Conservation (phyloP, 441 rosid genomes). For the Sinapis alba region DNA sequence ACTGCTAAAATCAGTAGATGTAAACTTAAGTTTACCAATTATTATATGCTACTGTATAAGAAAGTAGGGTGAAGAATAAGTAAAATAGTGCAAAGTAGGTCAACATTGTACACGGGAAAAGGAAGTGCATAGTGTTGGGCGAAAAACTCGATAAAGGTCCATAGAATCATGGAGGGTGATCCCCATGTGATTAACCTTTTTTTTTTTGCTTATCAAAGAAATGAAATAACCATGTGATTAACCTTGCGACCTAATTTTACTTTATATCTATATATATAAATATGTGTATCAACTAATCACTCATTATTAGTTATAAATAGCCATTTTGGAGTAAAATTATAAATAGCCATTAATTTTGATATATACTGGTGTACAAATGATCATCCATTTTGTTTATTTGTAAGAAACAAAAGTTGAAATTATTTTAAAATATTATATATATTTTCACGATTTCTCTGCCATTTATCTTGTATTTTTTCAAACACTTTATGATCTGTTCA, state of each 20-base stretch:
- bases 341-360: not conserved
- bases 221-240: too few species aligned
- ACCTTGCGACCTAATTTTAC: conserved; percentile 29
- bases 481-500: not conserved
- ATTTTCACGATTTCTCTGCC: not conserved
- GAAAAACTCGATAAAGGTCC: conserved; percentile 31
- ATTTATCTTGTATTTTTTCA: not conserved
- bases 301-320: not conserved
- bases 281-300: not conserved
- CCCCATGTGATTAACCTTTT: conserved; percentile 37
- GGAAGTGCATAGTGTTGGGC: conserved; percentile 15
- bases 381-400: not conserved
- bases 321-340: not conserved
- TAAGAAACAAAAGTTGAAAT: not conserved
- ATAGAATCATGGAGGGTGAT: conserved; percentile 32
- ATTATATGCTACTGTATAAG: not conserved
- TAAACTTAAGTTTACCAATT: not conserved
- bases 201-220: too few species aligned
- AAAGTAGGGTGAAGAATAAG: conserved; percentile 5
- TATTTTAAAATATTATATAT: not conserved
- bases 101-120: conserved; percentile 27
- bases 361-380: not conserved
- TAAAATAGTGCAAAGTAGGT: conserved; percentile 27
- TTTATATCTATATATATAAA: not conserved
- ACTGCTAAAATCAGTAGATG: not conserved